Base-by-base conservation (phyloP, 2,329 filamentous ascomycete genomes). In the Microsporum ferrugineum region DNA sequence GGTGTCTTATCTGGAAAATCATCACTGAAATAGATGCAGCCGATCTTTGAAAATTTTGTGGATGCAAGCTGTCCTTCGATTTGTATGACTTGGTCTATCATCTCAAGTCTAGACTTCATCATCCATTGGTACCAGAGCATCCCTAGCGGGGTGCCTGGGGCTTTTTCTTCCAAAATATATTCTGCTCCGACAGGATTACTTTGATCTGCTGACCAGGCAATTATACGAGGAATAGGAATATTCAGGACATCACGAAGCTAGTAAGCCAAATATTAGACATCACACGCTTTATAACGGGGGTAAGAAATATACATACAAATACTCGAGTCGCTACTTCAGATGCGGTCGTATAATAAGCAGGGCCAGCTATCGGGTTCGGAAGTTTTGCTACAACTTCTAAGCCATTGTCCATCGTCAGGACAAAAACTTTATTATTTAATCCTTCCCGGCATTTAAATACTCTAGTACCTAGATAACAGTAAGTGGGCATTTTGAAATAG, bases 361-460 rank as follows among this genome's bases (percentile, higher is more conserved):
- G 64, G 34, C 68, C 67, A 2, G 68, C 68, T 45, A 70, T 70
- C 0, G 68, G 68, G 47, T 70, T 71, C 10, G 67, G 68, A 31
- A 71, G 62, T 58, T 68, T 68, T 4, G 66, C 68, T 55, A 70
- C 61, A 27, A 70, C 65, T 58, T 71, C 39, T 10, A n/a, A 5
- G 5, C 67, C 67, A 3, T 67, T 67, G 49, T 69, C 64, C 67
- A 70, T 70, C 14, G 64, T 68, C 62, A 76, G 63, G 2, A 71
- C 60, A 55, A 76, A 73, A 17, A 71, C 72, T 68, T 73, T 65
- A 62, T 71, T 74, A 61, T 70, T 70, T 0, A 67, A 68, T 38
- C 69, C 70, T 17, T 67, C 68, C 23, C 69, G 62, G 57, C 68
- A 67, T 2, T 65, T 67, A 55, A 69, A 60, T 17, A 70, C 65